phyloP scores from a whole-genome alignment of 352 stramenopile species.

The Globisporangium polare region DNA sequence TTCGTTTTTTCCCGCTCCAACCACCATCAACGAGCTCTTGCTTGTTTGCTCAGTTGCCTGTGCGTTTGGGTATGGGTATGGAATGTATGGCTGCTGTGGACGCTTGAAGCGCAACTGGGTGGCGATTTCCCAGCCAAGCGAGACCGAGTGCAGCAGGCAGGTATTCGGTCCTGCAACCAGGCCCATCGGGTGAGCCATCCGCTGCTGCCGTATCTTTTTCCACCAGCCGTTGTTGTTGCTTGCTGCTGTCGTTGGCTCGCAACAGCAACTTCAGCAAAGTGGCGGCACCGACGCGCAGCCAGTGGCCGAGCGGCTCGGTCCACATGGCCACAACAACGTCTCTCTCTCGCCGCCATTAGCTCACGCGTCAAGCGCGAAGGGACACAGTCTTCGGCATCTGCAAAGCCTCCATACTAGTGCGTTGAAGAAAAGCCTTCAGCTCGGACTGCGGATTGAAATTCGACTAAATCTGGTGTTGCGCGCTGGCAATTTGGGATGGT shows the following conservation, averaged over 20 bases:
- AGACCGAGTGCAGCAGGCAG: not conserved
- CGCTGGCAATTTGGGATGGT: not conserved
- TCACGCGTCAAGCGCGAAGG: not conserved
- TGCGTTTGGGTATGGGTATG: not conserved
- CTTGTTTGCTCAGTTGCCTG: not conserved
- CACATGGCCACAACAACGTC: not conserved
- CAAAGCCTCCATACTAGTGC: not conserved
- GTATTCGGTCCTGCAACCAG: not conserved
- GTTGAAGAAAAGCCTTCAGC: not conserved
- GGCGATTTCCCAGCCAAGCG: not conserved
- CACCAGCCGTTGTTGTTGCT: not conserved
- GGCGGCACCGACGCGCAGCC: not conserved
- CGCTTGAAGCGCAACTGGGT: not conserved
- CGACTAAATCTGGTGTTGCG: not conserved
- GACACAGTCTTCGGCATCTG: not conserved
- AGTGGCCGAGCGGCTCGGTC: not conserved
- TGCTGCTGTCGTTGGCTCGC: not conserved
- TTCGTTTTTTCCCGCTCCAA: no score
- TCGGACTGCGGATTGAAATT: not conserved
- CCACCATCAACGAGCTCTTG: not conserved
- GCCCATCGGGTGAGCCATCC: not conserved
- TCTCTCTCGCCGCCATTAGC: slow-evolving; percentile 3
- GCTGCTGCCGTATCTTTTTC: not conserved
- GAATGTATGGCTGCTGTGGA: not conserved
- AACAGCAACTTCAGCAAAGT: not conserved